Evolutionary conservation across 2,329 filamentous ascomycete species (phyloP).

Genomic region (Alternaria triticina): DNA sequence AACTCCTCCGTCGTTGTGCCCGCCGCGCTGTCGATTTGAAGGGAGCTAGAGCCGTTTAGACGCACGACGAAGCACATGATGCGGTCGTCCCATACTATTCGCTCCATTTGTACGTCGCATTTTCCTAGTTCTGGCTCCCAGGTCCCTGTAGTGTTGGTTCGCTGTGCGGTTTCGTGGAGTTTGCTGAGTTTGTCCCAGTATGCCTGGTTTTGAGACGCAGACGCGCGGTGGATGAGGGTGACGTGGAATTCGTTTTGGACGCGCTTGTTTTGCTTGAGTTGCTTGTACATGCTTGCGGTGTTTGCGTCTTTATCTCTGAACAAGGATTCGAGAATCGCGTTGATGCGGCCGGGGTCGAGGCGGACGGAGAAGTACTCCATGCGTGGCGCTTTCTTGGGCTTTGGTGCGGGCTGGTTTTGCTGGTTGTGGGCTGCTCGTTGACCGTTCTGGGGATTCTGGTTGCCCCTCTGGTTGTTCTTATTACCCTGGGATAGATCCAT

Average conservation of each 20-base stretch:
- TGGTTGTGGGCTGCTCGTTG: slow-evolving; percentile 42
- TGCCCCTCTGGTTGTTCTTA: slow-evolving; percentile 27
- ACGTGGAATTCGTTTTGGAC: slow-evolving; percentile 90
- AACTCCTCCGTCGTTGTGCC: slow-evolving; percentile 55
- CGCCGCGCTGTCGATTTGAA: slow-evolving; percentile 23
- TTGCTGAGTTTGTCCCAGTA: slow-evolving; percentile 77
- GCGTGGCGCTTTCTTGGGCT: slow-evolving; percentile 56
- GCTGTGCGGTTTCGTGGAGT: slow-evolving; percentile 56
- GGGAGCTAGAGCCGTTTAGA: slow-evolving; percentile 40
- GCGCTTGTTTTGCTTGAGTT: slow-evolving; percentile 74
- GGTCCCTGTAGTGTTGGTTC: slow-evolving; percentile 46
- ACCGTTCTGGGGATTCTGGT: slow-evolving; percentile 38
- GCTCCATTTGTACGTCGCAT: slow-evolving; percentile 68
- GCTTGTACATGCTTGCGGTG: slow-evolving; percentile 72
- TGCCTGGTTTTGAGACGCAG: slow-evolving; percentile 64
- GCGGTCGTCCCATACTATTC: slow-evolving; percentile 80
- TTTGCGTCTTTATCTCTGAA: slow-evolving; percentile 67
- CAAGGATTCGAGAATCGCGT: slow-evolving; percentile 68
- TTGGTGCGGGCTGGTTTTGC: slow-evolving; percentile 41
- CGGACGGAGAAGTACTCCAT: slow-evolving; percentile 71
- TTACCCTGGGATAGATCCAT: slow-evolving; percentile 70
- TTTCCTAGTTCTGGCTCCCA: slow-evolving; percentile 64
- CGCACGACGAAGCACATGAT: slow-evolving; percentile 92
- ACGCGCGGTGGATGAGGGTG: slow-evolving; percentile 84
- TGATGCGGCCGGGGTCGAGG: slow-evolving; percentile 60